Evolutionary conservation across 1,139 yeast species (phyloP).

Genomic region (Kurtzmaniella natalensis): DNA sequence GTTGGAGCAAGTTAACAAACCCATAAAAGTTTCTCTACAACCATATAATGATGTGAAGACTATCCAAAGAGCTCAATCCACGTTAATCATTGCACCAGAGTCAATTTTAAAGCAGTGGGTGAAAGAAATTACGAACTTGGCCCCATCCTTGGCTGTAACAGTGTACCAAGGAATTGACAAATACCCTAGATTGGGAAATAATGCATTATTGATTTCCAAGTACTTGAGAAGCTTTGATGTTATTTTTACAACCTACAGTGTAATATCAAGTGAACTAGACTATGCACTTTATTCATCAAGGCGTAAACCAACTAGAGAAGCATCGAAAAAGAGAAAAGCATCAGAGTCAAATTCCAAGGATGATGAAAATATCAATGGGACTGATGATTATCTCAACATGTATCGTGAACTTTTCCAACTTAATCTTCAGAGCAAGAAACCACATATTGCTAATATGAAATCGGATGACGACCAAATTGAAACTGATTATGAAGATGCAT

Average conservation of each 20-base stretch:
- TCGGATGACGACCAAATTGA: slow-evolving; percentile 19
- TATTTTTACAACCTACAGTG: slow-evolving; percentile 75
- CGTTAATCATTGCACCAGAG: slow-evolving; percentile 80
- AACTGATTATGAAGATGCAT: slow-evolving; percentile 34
- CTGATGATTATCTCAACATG: slow-evolving; percentile 13
- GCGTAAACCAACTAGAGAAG: slow-evolving; percentile 45
- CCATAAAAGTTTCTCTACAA: slow-evolving; percentile 29
- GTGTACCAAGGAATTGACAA: slow-evolving; percentile 60
- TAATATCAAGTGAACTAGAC: slow-evolving; percentile 72
- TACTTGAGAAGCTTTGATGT: slow-evolving; percentile 60
- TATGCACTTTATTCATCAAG: slow-evolving; percentile 70
- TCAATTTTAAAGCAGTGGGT: slow-evolving; percentile 83
- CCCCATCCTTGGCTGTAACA: slow-evolving; percentile 53
- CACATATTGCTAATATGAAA: slow-evolving; percentile 25
- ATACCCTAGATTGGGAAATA: slow-evolving; percentile 40
- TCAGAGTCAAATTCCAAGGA: background rate
- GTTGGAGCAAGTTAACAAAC: slow-evolving; percentile 37
- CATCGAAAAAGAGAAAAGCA: background rate
- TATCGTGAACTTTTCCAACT: slow-evolving; percentile 29
- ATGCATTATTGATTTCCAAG: slow-evolving; percentile 41
- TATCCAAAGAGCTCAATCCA: slow-evolving; percentile 58
- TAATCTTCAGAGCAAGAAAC: slow-evolving; percentile 22
- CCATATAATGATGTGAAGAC: slow-evolving; percentile 34
- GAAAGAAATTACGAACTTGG: slow-evolving; percentile 60
- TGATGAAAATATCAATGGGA: background rate